Evolutionary conservation across 129 eudicot genomes (phyloP).

Genomic region (Pittosporum tobira): DNA sequence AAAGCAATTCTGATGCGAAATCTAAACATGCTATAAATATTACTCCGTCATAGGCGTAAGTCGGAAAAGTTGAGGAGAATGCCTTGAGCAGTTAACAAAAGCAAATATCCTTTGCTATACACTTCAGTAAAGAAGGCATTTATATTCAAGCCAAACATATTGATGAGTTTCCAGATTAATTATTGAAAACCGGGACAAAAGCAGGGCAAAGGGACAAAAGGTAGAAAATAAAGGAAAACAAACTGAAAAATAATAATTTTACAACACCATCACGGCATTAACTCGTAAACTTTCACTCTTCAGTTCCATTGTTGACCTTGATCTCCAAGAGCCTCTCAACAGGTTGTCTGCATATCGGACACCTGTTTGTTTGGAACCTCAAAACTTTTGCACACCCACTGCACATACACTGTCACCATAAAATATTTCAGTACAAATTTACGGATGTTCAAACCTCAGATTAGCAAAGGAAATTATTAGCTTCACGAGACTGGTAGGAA

Average conservation of each 20-base stretch:
- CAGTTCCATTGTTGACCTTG: constrained; percentile 63
- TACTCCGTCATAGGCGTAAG: too few relatives aligned
- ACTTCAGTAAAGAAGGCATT: constrained; percentile 1
- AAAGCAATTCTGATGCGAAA: not conserved
- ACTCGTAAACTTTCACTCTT: constrained; percentile 26
- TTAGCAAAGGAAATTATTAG: not conserved
- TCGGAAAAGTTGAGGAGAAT: not conserved
- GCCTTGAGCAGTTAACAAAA: constrained; percentile 11
- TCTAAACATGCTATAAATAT: not conserved
- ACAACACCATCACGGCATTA: constrained; percentile 16
- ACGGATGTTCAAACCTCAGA: not conserved
- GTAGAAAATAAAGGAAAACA: not conserved
- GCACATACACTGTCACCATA: constrained; percentile 91
- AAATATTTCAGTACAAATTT: constrained; percentile 7
- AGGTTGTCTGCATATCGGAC: constrained; percentile 97
- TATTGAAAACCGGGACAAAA: constrained; percentile 1
- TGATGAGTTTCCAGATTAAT: constrained; percentile 5
- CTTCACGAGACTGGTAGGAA: not conserved
- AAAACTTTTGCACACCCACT: constrained; percentile 89
- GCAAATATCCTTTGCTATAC: constrained; percentile 2
- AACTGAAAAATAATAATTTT: constrained; percentile 13
- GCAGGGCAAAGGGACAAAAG: not conserved
- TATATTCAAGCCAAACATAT: constrained; percentile 8
- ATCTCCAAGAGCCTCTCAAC: constrained; percentile 96
- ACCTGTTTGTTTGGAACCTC: constrained; percentile 91